phyloP scores from a whole-genome alignment of 305 asterid species.

The Solanum hybrid region DNA sequence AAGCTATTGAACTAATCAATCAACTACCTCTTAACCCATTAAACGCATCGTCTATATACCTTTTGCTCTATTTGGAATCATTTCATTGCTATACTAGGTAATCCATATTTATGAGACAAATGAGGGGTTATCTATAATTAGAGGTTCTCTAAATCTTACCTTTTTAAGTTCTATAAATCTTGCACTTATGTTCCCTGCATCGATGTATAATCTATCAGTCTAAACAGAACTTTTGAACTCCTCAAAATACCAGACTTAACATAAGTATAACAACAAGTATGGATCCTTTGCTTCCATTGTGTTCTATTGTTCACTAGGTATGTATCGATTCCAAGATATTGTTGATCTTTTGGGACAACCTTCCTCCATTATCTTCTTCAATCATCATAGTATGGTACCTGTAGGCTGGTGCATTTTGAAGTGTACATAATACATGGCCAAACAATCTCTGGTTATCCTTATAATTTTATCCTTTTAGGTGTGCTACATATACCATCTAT shows the following conservation, averaged over 20 bases:
- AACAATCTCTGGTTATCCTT: neutral
- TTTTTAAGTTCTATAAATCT: neutral
- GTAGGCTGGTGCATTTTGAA: neutral
- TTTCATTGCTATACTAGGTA: neutral
- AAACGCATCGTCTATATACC: neutral
- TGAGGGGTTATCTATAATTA: neutral
- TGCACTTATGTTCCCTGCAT: neutral
- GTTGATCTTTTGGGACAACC: neutral
- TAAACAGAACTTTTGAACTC: neutral
- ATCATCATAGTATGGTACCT: neutral
- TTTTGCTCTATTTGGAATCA: neutral
- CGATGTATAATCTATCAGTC: neutral
- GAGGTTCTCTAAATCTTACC: neutral
- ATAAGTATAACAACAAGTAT: neutral
- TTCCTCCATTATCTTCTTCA: neutral
- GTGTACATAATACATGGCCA: neutral
- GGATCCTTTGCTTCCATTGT: neutral
- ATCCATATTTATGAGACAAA: neutral
- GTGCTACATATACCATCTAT: neutral
- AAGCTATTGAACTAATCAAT: neutral
- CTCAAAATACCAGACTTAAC: neutral
- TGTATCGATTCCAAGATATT: neutral
- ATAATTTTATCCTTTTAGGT: neutral
- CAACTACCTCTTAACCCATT: neutral
- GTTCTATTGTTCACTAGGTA: neutral